phyloP scores from a whole-genome alignment of 352 stramenopile species.

The Phytophthora ohioensis region DNA sequence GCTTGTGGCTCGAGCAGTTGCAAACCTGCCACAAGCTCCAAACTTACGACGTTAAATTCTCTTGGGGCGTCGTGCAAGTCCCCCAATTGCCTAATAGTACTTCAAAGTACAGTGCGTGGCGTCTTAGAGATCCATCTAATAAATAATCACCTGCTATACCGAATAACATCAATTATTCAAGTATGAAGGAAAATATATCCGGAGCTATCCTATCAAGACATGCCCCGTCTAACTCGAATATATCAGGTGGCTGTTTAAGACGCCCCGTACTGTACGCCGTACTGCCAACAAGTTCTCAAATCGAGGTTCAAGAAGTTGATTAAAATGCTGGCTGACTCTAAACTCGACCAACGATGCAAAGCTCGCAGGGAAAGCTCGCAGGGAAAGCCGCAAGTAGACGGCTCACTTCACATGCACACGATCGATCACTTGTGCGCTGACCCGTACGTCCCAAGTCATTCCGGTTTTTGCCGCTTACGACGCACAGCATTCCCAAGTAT shows the following conservation, averaged over 20 bases:
- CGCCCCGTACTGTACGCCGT: not conserved
- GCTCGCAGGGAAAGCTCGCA: not conserved
- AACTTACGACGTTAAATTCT: not conserved
- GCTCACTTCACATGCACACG: constrained; percentile 11
- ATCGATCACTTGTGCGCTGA: not conserved
- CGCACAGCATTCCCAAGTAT: not conserved
- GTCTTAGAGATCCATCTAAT: no score
- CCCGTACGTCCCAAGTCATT: not conserved
- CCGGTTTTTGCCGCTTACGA: not conserved
- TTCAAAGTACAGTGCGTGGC: no score
- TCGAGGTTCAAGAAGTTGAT: constrained; percentile 6
- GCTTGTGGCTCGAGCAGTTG: no score
- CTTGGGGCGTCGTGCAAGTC: no score
- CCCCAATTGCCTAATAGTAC: not conserved
- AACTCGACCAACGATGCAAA: not conserved
- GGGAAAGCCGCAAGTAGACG: constrained; percentile 1
- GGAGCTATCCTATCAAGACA: no score
- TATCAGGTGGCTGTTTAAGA: no score
- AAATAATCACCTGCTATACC: no score
- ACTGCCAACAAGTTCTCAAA: constrained; percentile 3
- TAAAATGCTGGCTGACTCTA: not conserved
- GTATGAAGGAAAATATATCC: no score
- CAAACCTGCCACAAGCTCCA: no score
- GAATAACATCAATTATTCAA: no score
- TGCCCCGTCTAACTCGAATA: no score